Percentiles rank a stretch among this genome's conserved stretches.
These are phyloP conservation scores for Lepidium africanum DNA, from an alignment of 345 rosid genomes.

Conservation along the genomic window DNA sequence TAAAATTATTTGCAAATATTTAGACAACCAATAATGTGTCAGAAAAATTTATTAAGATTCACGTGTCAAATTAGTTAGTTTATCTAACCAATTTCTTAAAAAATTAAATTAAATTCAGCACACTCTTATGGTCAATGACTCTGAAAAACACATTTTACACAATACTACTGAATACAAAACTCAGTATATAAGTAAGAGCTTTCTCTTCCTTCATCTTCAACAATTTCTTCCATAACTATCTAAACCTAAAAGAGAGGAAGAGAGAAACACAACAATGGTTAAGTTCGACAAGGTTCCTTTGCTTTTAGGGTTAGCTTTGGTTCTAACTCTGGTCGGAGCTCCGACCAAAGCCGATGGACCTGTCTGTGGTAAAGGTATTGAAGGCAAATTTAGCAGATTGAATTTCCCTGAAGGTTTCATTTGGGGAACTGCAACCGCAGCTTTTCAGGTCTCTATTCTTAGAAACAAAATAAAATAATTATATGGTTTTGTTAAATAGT, in stretches of 20 bases:
- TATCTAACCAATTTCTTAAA: too few species aligned
- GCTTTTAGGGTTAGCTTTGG: conserved; percentile 18
- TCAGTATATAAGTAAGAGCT: conserved; percentile 7
- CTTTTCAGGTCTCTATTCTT: conserved; percentile 23
- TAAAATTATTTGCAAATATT: too few species aligned
- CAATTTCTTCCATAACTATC: conserved; percentile 2
- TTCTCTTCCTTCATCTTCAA: conserved; percentile 3
- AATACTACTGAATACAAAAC: not conserved
- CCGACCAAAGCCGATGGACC: conserved; percentile 23
- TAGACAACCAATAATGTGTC: too few species aligned
- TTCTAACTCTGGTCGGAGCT: conserved; percentile 12
- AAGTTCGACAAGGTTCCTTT: conserved; percentile 15
- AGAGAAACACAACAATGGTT: conserved; percentile 18
- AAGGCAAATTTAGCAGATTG: conserved; percentile 9
- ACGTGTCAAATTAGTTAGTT: not conserved
- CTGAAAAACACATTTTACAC: not conserved
- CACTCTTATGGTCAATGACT: not conserved
- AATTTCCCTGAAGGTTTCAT: conserved; percentile 26
- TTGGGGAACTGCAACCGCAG: conserved; percentile 29
- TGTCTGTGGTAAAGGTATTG: conserved; percentile 8
- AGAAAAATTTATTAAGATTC: not conserved
- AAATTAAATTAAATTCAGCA: not conserved
- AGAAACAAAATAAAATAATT: too few species aligned
- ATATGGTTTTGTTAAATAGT: not conserved
- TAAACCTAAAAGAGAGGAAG: not conserved